Conservation (phyloP, 768 basidiomycete species). For the Krasilnikovozyma curviuscula region DNA sequence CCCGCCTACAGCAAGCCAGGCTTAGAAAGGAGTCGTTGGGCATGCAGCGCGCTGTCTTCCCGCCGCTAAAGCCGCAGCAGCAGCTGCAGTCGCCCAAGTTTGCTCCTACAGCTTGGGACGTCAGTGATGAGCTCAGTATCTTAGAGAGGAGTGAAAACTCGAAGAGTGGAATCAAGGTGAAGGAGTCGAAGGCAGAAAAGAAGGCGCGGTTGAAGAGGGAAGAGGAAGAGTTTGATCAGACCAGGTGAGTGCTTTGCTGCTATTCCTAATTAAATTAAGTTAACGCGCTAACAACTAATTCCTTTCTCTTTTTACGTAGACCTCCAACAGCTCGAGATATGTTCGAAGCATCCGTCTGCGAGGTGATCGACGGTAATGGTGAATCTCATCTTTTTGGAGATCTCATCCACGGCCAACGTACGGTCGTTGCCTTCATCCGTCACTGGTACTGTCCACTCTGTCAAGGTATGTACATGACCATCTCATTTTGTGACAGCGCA, state of each 20-base stretch:
- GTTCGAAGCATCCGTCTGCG: conserved; percentile 39
- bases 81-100: too few relatives aligned
- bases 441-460: conserved; percentile 49
- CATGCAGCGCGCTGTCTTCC: too few relatives aligned
- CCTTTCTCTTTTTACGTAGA: not conserved
- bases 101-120: conserved; percentile 6
- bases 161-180: conserved; percentile 1
- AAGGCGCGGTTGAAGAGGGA: conserved; percentile 20
- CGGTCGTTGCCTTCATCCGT: conserved; percentile 65
- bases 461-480: conserved; percentile 28
- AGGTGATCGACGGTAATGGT: conserved; percentile 50
- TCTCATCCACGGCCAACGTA: conserved; percentile 34
- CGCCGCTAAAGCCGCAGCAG: too few relatives aligned
- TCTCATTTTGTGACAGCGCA: not conserved
- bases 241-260: conserved; percentile 6
- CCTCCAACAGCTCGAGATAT: conserved; percentile 41
- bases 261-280: not conserved
- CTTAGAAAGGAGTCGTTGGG: too few relatives aligned
- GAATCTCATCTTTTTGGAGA: conserved; percentile 47
- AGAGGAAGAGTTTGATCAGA: conserved; percentile 18
- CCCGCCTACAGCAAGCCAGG: too few relatives aligned
- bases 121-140: conserved; percentile 2
- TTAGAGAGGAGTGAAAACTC: not conserved
- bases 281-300: not conserved
- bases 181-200: conserved; percentile 16